These are phyloP conservation scores for Arthroderma sp. DNA, from an alignment of 2,329 filamentous ascomycete species.

Conservation along the genomic window DNA sequence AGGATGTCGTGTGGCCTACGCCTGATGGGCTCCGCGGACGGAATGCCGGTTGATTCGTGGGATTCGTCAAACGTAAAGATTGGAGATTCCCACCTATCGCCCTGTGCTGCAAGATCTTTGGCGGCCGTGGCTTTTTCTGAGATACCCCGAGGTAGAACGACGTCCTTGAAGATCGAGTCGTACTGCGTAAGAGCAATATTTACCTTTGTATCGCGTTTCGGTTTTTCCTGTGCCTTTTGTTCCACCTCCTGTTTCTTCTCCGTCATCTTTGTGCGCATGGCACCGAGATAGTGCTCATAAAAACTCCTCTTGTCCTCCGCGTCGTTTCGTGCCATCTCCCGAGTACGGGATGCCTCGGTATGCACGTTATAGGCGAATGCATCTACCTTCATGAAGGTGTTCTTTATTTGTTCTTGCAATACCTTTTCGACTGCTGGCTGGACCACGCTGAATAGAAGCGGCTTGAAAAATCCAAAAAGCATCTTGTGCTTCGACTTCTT, in stretches of 20 bases:
- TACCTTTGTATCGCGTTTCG: slow-evolving; percentile 52
- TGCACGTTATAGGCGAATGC: slow-evolving; percentile 62
- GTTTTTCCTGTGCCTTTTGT: slow-evolving; percentile 47
- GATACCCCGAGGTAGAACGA: slow-evolving; percentile 75
- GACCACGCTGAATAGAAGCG: slow-evolving; percentile 69
- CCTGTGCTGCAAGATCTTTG: slow-evolving; percentile 72
- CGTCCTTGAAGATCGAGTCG: slow-evolving; percentile 82
- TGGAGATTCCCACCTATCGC: slow-evolving; percentile 86
- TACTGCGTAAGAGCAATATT: slow-evolving; percentile 77
- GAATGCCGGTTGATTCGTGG: slow-evolving; percentile 57
- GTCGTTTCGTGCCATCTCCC: slow-evolving; percentile 51
- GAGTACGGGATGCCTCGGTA: slow-evolving; percentile 63
- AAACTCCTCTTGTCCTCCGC: slow-evolving; percentile 67
- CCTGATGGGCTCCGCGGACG: slow-evolving; percentile 39
- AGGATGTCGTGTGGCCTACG: slow-evolving; percentile 46
- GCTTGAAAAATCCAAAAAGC: slow-evolving; percentile 76
- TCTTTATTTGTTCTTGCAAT: slow-evolving; percentile 76
- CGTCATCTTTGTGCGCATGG: slow-evolving; percentile 58
- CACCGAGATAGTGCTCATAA: slow-evolving; percentile 70
- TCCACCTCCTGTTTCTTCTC: slow-evolving; percentile 68
- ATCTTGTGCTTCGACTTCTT: slow-evolving; percentile 93
- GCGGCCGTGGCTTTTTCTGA: slow-evolving; percentile 91
- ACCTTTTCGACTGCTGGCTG: slow-evolving; percentile 76
- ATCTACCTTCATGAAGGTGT: slow-evolving; percentile 66
- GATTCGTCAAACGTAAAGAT: slow-evolving; percentile 81